Evolutionary conservation across 2,329 filamentous ascomycete genomes (phyloP).

Genomic region (Trichoderma sp.): DNA sequence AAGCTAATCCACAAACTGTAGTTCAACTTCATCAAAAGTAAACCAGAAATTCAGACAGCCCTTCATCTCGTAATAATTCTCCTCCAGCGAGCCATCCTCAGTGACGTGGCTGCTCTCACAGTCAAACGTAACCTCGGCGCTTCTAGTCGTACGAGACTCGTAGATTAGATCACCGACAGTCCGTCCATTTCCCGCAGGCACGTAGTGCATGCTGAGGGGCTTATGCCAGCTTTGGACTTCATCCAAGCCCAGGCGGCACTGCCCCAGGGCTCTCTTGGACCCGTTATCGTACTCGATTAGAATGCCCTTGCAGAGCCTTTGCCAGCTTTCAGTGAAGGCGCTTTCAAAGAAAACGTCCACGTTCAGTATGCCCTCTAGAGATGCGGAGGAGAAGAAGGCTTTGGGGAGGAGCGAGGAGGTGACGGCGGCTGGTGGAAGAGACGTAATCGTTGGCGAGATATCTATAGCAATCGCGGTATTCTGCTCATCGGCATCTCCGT

Average conservation of each 20-base stretch:
- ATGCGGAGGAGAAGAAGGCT: neutral
- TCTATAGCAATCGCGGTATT: neutral
- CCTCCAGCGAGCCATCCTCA: neutral
- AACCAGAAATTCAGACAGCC: constrained; percentile 11
- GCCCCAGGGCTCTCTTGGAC: neutral
- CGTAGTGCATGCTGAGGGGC: neutral
- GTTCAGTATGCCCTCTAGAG: neutral
- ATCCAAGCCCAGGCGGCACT: constrained; percentile 11
- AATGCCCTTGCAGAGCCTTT: neutral
- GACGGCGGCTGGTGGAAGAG: neutral
- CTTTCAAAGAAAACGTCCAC: neutral
- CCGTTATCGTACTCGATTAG: neutral
- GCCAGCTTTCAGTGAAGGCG: neutral
- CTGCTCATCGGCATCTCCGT: neutral
- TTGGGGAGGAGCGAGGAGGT: neutral
- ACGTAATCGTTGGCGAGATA: neutral
- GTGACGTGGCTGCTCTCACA: neutral
- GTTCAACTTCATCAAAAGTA: neutral
- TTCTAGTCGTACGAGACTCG: neutral
- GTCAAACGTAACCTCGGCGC: neutral
- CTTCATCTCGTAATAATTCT: neutral
- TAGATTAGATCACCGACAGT: neutral
- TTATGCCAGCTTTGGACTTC: neutral
- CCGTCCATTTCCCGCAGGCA: neutral
- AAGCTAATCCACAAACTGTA: neutral